These are phyloP conservation scores for Trypanosoma congolense DNA, from an alignment of 208 protist genomes.

Conservation along the genomic window DNA sequence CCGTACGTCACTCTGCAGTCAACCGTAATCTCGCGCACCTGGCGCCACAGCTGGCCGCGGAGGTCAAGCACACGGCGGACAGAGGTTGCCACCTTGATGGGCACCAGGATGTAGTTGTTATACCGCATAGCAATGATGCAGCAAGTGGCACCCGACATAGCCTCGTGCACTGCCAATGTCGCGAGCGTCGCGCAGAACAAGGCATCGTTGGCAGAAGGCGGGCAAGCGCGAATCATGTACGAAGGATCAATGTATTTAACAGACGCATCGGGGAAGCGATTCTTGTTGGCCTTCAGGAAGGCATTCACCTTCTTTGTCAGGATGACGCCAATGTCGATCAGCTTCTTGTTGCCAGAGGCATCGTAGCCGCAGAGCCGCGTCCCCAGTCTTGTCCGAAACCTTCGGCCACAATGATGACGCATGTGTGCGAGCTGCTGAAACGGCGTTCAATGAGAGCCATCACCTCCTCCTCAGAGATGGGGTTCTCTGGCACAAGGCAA, in stretches of 20 bases:
- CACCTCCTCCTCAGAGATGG: constrained; percentile 76
- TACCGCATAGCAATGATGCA: constrained; percentile 87
- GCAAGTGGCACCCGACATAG: constrained; percentile 83
- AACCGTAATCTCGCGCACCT: constrained; percentile 87
- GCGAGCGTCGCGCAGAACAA: constrained; percentile 82
- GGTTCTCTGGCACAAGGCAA: constrained; percentile 90
- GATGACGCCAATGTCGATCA: constrained; percentile 88
- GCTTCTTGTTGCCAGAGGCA: constrained; percentile 90
- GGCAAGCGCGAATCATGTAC: constrained; percentile 94
- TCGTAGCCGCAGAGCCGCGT: constrained; percentile 59
- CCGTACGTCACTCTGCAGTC: constrained; percentile 65
- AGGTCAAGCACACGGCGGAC: constrained; percentile 80
- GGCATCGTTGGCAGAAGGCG: constrained; percentile 86
- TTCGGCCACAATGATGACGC: constrained; percentile 94
- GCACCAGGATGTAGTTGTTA: constrained; percentile 89
- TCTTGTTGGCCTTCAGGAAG: constrained; percentile 69
- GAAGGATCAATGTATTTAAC: constrained; percentile 96
- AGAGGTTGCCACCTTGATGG: constrained; percentile 83
- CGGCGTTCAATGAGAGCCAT: constrained; percentile 79
- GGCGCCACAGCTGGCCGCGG: constrained; percentile 77
- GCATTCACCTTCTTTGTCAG: constrained; percentile 83
- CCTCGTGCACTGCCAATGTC: constrained; percentile 88
- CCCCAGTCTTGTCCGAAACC: constrained; percentile 90
- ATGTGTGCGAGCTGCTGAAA: constrained; percentile 69
- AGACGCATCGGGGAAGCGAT: constrained; percentile 57